phyloP scores from a whole-genome alignment of 768 basidiomycete species.

The Galerina sulciceps region DNA sequence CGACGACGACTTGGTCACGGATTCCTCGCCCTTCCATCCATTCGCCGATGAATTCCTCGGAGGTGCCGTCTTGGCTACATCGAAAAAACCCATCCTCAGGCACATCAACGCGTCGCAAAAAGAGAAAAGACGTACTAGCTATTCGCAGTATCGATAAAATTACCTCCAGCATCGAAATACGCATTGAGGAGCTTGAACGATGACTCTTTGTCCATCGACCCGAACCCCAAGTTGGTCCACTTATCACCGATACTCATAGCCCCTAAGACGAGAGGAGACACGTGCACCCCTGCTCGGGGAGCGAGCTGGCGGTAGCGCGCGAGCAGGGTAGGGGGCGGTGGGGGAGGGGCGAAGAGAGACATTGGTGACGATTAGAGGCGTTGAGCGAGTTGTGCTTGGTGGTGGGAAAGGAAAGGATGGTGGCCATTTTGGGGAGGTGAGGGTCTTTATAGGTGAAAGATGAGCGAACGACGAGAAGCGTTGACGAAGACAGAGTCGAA shows the following conservation, averaged over 20 bases:
- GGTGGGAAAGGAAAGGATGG: too few relatives aligned
- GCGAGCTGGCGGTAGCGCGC: constrained; percentile 40
- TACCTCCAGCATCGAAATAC: constrained; percentile 47
- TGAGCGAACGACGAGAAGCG: too few relatives aligned
- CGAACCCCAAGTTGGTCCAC: constrained; percentile 35
- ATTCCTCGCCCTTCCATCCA: constrained; percentile 51
- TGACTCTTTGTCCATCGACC: constrained; percentile 43
- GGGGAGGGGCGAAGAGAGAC: too few relatives aligned
- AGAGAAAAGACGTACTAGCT: constrained; percentile 34
- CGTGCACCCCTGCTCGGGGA: constrained; percentile 39
- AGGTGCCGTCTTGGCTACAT: constrained; percentile 53
- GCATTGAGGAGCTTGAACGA: constrained; percentile 52
- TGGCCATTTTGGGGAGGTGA: too few relatives aligned
- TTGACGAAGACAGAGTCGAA: too few relatives aligned
- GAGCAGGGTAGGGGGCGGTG: constrained; percentile 32
- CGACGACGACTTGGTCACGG: constrained; percentile 52
- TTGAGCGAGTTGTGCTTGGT: too few relatives aligned
- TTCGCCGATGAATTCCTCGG: constrained; percentile 56
- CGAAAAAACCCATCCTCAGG: background rate
- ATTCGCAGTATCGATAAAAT: constrained; percentile 55
- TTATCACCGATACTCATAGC: constrained; percentile 47
- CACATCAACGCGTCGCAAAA: background rate
- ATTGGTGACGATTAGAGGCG: too few relatives aligned
- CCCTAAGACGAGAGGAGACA: constrained; percentile 48
- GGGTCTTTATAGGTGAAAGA: too few relatives aligned